These are phyloP conservation scores for Astrothelium subdiscretum DNA, from an alignment of 495 filamentous ascomycete genomes.

Conservation along the genomic window DNA sequence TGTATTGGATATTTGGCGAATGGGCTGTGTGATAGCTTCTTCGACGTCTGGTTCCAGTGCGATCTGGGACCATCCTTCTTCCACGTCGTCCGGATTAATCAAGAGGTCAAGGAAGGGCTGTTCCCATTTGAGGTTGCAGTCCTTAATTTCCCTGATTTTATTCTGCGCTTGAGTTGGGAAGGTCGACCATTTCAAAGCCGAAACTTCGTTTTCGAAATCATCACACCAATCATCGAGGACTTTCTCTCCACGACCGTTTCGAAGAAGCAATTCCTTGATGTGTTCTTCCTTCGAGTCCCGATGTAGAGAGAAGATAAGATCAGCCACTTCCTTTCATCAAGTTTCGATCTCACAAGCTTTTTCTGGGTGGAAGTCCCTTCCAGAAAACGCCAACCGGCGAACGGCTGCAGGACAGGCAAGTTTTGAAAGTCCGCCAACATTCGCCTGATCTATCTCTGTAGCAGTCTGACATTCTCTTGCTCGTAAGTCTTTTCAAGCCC, in stretches of 20 bases:
- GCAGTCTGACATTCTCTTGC: background rate
- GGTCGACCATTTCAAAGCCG: background rate
- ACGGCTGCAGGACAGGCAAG: background rate
- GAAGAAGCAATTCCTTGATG: background rate
- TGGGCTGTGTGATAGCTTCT: constrained; percentile 90
- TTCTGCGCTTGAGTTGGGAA: background rate
- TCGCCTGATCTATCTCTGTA: background rate
- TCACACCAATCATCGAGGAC: background rate
- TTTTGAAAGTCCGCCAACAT: background rate
- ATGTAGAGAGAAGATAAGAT: background rate
- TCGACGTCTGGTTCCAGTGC: constrained; percentile 56
- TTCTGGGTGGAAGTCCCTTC: background rate
- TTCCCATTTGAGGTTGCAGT: background rate
- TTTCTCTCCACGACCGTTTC: background rate
- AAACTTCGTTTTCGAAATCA: background rate
- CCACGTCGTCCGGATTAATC: background rate
- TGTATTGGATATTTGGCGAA: constrained; percentile 83
- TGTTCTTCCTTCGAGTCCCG: background rate
- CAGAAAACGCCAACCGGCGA: background rate
- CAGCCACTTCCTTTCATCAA: background rate
- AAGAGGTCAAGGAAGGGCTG: background rate
- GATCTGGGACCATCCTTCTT: background rate
- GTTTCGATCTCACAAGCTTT: background rate
- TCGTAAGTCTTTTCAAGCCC: background rate
- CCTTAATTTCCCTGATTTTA: background rate